Base-by-base conservation (phyloP, 2,329 filamentous ascomycete genomes). In the Diaporthe citri region DNA sequence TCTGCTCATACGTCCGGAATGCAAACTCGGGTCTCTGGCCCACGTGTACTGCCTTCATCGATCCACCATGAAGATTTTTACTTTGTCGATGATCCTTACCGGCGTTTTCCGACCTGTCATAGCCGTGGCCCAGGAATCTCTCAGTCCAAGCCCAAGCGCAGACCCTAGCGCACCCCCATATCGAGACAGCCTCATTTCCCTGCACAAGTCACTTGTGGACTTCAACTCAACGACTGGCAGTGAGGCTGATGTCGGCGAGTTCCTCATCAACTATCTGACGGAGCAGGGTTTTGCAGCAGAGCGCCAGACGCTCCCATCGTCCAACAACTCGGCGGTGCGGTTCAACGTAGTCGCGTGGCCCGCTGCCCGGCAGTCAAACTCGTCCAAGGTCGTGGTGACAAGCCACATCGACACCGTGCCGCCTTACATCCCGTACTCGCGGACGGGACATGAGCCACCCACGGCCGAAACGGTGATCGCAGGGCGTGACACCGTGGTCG, bases 351-450 rank as follows among this genome's bases (percentile, higher is more conserved):
- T 96, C 55, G 95, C 95, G 3, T 95, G 87, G 87, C 86, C 84
- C 2, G 83, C 20, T 25, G 25, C 46, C 1, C 31, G 90, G 76
- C 83, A 85, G 88, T 55, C 46, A 3, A 89, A 92, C 3, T 88
- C 88, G 39, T 86, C 73, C 52, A 71, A 70, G 46, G 52, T 94
- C 9, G 85, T 95, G 22, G 83, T 96, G 1, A 92, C 92, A 2
- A 95, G 93, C 74, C 95, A 98, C 82, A 96, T 97, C 79, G 95
- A 98, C 79, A 90, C 90, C 1, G 92, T 94, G 0, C 93, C 94
- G 1, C 94, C 94, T 0, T 91, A 90, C 81, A 93, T 94, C 75
- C 92, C 92, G 0, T 95, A 95, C 82, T 86, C 86, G 51, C 88
- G 91, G 12, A 86, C 88, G 39, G 84, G 87, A 51, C 86, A 87